phyloP scores from a whole-genome alignment of 192 early-diverging fungal genomes.

The Cladochytrium replicatum region DNA sequence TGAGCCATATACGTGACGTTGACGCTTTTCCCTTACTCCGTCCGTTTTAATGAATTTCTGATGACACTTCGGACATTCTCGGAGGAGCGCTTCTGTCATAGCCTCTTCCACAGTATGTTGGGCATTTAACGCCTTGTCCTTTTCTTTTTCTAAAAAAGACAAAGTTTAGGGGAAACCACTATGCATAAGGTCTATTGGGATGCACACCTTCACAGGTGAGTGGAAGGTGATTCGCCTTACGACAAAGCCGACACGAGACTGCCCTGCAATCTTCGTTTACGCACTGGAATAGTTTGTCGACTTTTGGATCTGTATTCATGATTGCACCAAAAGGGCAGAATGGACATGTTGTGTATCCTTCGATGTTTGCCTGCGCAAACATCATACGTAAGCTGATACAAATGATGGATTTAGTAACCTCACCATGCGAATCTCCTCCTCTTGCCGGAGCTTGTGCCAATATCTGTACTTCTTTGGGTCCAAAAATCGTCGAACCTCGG shows the following conservation, averaged over 20 bases:
- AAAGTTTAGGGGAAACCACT: not conserved
- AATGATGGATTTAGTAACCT: slow-evolving; percentile 12
- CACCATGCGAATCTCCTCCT: slow-evolving; percentile 33
- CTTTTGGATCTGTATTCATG: slow-evolving; percentile 18
- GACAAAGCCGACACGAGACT: slow-evolving; percentile 40
- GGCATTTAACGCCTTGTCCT: slow-evolving; percentile 30
- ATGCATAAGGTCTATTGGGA: not conserved
- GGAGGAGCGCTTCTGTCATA: slow-evolving; percentile 44
- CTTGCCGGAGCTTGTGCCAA: slow-evolving; percentile 28
- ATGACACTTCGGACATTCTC: slow-evolving; percentile 43
- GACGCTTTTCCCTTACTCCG: not conserved
- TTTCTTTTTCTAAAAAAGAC: slow-evolving; percentile 8
- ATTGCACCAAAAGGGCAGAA: slow-evolving; percentile 35
- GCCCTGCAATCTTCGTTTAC: slow-evolving; percentile 25
- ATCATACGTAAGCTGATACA: not conserved
- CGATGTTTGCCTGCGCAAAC: slow-evolving; percentile 25
- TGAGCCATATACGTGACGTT: not conserved
- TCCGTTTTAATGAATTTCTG: slow-evolving; percentile 29
- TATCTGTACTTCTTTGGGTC: slow-evolving; percentile 24
- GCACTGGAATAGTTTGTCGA: slow-evolving; percentile 44
- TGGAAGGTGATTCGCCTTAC: slow-evolving; percentile 39
- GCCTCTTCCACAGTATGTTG: slow-evolving; percentile 45
- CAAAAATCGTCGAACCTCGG: slow-evolving; percentile 32
- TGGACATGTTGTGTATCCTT: slow-evolving; percentile 29
- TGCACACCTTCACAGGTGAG: slow-evolving; percentile 37